A percentile compares a stretch with the other conserved stretches of the same genome.
Evolutionary conservation across 768 basidiomycete species (phyloP).

Genomic region (Phanerochaete sordida): DNA sequence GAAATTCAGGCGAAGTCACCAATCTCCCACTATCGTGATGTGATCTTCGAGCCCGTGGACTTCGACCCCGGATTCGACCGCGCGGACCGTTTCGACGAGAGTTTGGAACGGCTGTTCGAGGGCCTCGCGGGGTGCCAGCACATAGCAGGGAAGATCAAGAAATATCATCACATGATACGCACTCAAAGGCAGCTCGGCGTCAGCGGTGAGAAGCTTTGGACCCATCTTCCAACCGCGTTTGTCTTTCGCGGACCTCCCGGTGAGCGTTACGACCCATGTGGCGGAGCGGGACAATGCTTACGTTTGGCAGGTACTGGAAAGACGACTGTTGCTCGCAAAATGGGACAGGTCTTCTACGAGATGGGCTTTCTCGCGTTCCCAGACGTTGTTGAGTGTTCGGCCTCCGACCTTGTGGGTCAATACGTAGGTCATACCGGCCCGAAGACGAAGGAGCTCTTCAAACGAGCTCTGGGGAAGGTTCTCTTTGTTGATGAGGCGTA

Average conservation of each 20-base stretch:
- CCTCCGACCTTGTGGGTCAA: constrained; percentile 64
- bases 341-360: constrained; percentile 60
- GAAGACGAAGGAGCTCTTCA: constrained; percentile 55
- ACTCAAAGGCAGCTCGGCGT: constrained; percentile 35
- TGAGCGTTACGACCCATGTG: constrained; percentile 22
- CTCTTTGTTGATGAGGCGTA: constrained; percentile 76
- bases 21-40: constrained; percentile 13
- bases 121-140: constrained; percentile 61
- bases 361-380: constrained; percentile 46
- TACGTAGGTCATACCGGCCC: constrained; percentile 74
- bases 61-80: constrained; percentile 65
- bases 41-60: constrained; percentile 44
- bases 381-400: constrained; percentile 67
- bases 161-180: constrained; percentile 49
- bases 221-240: constrained; percentile 54
- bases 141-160: constrained; percentile 43
- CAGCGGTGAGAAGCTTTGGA: constrained; percentile 46
- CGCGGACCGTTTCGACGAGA: constrained; percentile 39
- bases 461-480: constrained; percentile 63
- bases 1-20: constrained; percentile 16
- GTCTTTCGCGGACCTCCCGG: constrained; percentile 74
- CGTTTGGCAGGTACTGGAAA: constrained; percentile 52
- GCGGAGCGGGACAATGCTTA: not conserved
- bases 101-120: constrained; percentile 54
- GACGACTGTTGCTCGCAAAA: constrained; percentile 58